Base-by-base conservation (phyloP, 139 green algal genomes). In the Auxenochlorella protothecoides region DNA sequence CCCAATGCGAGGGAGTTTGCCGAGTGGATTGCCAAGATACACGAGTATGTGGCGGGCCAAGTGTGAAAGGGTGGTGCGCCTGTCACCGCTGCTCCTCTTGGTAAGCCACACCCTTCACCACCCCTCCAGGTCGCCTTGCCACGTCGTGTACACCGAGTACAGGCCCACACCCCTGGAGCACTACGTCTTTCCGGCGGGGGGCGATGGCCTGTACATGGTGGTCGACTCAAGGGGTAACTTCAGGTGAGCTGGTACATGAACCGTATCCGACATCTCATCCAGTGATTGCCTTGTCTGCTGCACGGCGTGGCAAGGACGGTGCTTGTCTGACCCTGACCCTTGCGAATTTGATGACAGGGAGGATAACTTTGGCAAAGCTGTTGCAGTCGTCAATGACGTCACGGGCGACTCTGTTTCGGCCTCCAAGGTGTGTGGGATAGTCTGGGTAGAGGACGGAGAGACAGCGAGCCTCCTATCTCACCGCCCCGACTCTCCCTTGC, bases 131-230 rank as follows among this genome's bases (percentile, higher is more conserved):
- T 83, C 85, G 5, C 85, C 85, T 0, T 91, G 85, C 74, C 85
- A 94, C 77, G 82, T 93, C 54, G 84, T 91, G 6, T 91, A 89
- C 80, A 93, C 90, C 53, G 90, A 96, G 77, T 93, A 87, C 77
- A 76, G 90, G 10, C 90, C 90, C 59, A 92, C 87, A 51, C 90
- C 90, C 3, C 75, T 94, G 67, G 80, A 89, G 73, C 90, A 96
- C 69, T 96, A 89, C 80, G 52, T 93, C 3, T 92, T 87, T 65
- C 90, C 90, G 0, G 71, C 74, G 0, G 88, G 86, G 5, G 82
- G 73, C 9, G 85, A 90, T 3, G 86, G 87, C 7, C 66, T 94
- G 2, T 90, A 85, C 70, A 69, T 93, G 65, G 81, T 88, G 27
- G 79, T 89, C 2, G 89, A 94, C 73, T 79, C 87, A 55, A 69